Percentiles rank a stretch among this genome's conserved stretches.
Conservation (phyloP, 768 basidiomycete genomes). For the Collybia sp. region DNA sequence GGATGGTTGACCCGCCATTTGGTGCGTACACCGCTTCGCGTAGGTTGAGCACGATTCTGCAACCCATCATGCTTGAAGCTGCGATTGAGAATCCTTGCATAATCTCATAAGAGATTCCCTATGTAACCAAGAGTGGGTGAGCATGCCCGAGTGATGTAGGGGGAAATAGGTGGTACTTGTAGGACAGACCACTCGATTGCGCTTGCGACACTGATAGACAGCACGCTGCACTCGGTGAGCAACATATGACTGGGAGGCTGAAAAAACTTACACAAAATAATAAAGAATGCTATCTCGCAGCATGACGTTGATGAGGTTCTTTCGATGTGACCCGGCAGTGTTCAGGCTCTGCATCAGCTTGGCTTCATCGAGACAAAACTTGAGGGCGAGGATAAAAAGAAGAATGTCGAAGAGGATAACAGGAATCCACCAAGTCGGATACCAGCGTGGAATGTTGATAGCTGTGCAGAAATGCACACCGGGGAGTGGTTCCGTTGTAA, state of each 20-base stretch:
- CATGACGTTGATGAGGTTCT: not conserved
- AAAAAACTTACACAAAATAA: slow-evolving; percentile 1
- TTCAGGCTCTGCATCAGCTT: not conserved
- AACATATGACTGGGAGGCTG: not conserved
- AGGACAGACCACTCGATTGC: not conserved
- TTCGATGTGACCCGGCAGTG: not conserved
- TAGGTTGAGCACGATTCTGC: slow-evolving; percentile 6
- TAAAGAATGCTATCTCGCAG: slow-evolving; percentile 2
- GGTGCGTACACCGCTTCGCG: not conserved
- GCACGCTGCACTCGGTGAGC: not conserved
- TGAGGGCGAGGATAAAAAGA: not conserved
- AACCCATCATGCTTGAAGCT: slow-evolving; percentile 4
- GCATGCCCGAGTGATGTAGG: not conserved
- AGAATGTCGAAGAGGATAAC: slow-evolving; percentile 3
- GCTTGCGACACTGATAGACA: not conserved
- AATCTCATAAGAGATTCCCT: not conserved
- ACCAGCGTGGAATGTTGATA: slow-evolving; percentile 1
- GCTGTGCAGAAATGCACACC: not conserved
- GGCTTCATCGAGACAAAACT: not conserved
- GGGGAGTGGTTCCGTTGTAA: not conserved
- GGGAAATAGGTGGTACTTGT: not conserved
- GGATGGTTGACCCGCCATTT: too few species aligned
- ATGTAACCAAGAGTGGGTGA: not conserved
- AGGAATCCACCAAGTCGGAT: slow-evolving; percentile 3
- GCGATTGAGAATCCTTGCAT: slow-evolving; percentile 3